Evolutionary conservation across 441 rosid species (phyloP), one percentile per base, ranked within the genome.

Genomic region (Viola pubescens): DNA sequence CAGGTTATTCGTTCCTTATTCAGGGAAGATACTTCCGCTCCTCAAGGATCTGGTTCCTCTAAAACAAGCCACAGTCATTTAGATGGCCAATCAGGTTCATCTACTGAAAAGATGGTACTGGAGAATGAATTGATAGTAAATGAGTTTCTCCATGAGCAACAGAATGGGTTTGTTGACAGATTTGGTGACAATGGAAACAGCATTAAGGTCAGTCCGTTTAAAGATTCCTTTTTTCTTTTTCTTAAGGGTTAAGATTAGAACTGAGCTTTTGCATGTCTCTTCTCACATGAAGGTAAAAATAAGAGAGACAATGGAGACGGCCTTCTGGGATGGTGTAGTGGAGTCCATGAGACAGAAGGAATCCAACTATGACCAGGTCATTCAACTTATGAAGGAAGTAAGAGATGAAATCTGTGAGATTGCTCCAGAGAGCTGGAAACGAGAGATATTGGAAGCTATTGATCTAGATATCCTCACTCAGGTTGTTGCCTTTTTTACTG

Each of bases 101-200:
- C 72, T 54, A 44, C 11, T 65, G 81, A 70, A 67, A 74, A 45
- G 66, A 37, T 26, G 49, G 62, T 63, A 34, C 67, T 68, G 5
- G 90, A 83, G 82, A 91, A 91, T 76, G 98, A 91, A 82, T 63
- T 81, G 71, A 70, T 91, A 63, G 84, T 91, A 52, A 86, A 88
- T 77, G 89, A 80, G 72, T 73, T 83, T 55, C 68, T 88, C 55
- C 96, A 88, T 60, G 81, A 79, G 64, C 73, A 63, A 65, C 61
- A 52, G 41, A 70, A 56, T 58, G 72, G 73, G 48, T 77, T 82
- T 70, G 60, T 72, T 16, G 81, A 83, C 65, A 74, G 75, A 66
- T 70, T 73, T 59, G 71, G 48, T 54, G 56, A 47, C 5, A 60
- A 77, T 70, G 70, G 76, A 52, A 77, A 71, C 40, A 69, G 59